Conservation (phyloP, 129 eudicot species). For the Artemisia tridentata region DNA sequence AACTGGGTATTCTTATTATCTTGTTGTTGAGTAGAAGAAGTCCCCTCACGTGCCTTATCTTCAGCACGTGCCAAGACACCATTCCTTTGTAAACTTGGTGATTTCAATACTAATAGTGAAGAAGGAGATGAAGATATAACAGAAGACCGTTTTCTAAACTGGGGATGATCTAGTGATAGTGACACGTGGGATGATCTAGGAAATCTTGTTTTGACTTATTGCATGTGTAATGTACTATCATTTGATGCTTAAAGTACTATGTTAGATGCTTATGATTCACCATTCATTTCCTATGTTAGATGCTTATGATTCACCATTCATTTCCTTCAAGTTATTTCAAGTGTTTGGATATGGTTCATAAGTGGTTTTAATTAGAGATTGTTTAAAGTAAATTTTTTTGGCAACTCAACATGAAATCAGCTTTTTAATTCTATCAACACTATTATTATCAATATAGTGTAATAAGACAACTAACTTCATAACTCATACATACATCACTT, state of each 20-base stretch:
- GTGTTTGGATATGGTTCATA: too few species aligned
- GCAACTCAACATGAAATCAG: too few species aligned
- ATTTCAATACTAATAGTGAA: constrained; percentile 18
- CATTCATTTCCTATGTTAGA: background rate
- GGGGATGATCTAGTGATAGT: constrained; percentile 31
- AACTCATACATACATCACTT: too few species aligned
- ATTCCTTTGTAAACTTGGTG: constrained; percentile 39
- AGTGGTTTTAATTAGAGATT: too few species aligned
- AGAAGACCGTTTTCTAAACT: constrained; percentile 28
- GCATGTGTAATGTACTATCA: constrained; percentile 3
- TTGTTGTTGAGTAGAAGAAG: constrained; percentile 31
- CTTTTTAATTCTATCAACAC: too few species aligned
- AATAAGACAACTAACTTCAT: too few species aligned
- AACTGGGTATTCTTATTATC: constrained; percentile 38
- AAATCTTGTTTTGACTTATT: constrained; percentile 12
- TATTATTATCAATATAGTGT: too few species aligned
- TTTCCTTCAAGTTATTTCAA: too few species aligned
- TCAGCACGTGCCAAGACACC: constrained; percentile 65
- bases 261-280: background rate
- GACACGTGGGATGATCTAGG: constrained; percentile 25
- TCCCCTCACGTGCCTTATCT: constrained; percentile 54
- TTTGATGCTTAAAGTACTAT: constrained; percentile 9
- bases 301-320: too few species aligned
- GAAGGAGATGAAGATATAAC: constrained; percentile 23
- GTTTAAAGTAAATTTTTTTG: too few species aligned